A percentile compares a stretch with the other conserved stretches of the same genome.
These are phyloP conservation scores for Scutellaria minor DNA, from an alignment of 257 asterid genomes.

Conservation along the genomic window DNA sequence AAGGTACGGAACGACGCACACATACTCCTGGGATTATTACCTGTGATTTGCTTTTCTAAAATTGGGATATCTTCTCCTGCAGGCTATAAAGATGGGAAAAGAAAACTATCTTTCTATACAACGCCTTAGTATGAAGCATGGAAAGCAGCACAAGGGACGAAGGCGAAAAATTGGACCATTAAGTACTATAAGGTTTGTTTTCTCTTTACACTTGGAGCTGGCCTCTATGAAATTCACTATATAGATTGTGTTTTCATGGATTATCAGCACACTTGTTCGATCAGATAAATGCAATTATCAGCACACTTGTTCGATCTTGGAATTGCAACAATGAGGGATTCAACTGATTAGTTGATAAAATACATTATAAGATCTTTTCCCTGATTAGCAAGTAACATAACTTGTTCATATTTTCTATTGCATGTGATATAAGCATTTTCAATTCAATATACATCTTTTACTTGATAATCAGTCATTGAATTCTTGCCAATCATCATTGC, in stretches of 20 bases:
- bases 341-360: not conserved
- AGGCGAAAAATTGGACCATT: too few species aligned
- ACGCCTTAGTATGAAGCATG: slow-evolving; percentile 96
- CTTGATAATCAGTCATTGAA: slow-evolving; percentile 3
- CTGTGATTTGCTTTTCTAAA: not conserved
- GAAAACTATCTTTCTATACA: slow-evolving; percentile 65
- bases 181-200: too few species aligned
- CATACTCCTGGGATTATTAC: not conserved
- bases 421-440: not conserved
- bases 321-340: too few species aligned
- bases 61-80: slow-evolving; percentile 18
- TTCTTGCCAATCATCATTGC: not conserved
- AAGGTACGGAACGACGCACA: slow-evolving; percentile 51
- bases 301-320: too few species aligned
- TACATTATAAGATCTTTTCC: not conserved
- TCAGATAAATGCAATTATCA: too few species aligned
- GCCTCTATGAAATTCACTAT: too few species aligned
- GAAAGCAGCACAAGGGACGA: slow-evolving; percentile 39
- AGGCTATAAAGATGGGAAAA: slow-evolving; percentile 72
- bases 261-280: too few species aligned
- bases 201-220: too few species aligned
- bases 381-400: not conserved
- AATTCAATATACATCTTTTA: slow-evolving; percentile 19
- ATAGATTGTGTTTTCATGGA: slow-evolving; percentile 5
- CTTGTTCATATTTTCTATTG: slow-evolving; percentile 5